Conservation (phyloP, 2,329 filamentous ascomycete genomes). For the Penicillium decumbens region DNA sequence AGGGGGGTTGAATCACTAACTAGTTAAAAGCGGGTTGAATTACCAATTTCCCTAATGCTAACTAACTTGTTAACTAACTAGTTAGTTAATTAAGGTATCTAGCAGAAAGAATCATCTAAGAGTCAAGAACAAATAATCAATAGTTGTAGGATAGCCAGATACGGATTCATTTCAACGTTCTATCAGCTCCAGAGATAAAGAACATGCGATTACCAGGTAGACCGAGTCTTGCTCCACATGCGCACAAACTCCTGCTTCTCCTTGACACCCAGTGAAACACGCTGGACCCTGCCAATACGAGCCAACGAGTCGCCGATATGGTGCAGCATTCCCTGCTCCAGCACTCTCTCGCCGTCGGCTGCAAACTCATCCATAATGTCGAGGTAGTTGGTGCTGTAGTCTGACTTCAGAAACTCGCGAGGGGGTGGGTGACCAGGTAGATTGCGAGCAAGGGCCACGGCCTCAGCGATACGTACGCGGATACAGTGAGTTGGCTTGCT, state of each 20-base stretch:
- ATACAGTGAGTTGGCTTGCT: conserved; percentile 83
- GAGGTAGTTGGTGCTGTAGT: conserved; percentile 46
- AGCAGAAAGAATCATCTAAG: not conserved
- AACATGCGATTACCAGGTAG: conserved; percentile 23
- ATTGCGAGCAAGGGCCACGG: conserved; percentile 44
- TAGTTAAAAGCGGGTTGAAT: no score
- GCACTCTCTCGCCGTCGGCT: conserved; percentile 34
- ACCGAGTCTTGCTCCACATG: conserved; percentile 54
- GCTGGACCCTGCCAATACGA: conserved; percentile 79
- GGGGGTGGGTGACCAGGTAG: conserved; percentile 19
- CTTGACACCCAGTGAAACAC: conserved; percentile 74
- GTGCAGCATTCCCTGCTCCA: conserved; percentile 70
- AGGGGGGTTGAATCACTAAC: no score
- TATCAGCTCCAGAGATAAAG: not conserved
- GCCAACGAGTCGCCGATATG: conserved; percentile 79
- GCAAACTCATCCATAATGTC: conserved; percentile 44
- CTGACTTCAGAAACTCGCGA: conserved; percentile 19
- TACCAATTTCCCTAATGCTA: no score
- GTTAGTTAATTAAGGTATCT: no score
- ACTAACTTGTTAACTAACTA: no score
- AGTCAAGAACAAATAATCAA: not conserved
- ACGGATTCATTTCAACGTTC: not conserved
- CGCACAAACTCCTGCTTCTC: conserved; percentile 81
- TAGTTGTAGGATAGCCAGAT: not conserved
- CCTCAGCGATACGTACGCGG: conserved; percentile 81